Base-by-base conservation (phyloP, 2,329 filamentous ascomycete species). In the Hymenoscyphus occultus region DNA sequence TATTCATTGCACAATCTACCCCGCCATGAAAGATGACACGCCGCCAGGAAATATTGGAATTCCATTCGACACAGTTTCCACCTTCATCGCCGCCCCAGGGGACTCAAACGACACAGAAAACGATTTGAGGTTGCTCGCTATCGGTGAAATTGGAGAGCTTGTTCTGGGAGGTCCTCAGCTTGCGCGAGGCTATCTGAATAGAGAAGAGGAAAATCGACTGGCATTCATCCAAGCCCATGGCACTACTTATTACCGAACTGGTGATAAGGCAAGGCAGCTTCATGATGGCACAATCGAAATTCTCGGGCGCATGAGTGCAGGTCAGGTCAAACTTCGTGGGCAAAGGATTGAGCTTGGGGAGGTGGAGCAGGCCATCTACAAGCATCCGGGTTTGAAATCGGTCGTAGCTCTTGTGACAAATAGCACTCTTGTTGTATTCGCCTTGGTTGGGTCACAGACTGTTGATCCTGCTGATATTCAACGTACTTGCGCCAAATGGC, bases 271-370 rank as follows among this genome's bases (percentile, higher is more conserved):
- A 4, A 83, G 85, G 28, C 82, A 96, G 59, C 82, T 84, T 1
- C 70, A 81, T 0, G 82, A 90, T 66, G 91, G 92, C 0, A 85
- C 83, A 0, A 81, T 97, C n/a, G 90, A 96, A 75, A 96, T 91
- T 72, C 82, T 93, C 40, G 93, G 93, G 0, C 88, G 93, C 12
- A 88, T 97, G 13, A 84, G 85, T 1, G 86, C 86, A 60, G 92
- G 91, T 0, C 93, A 97, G 76, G 88, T 97, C 60, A 97, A 97
- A 77, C 81, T 97, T 7, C 85, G 92, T 62, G 93, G 93, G 1
- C 93, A 96, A 76, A 83, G 92, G 59, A 84, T 96, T 60, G 90
- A 95, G 73, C 84, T 95, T 4, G 90, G 90, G 0, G 92, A 93
- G 73, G 82, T 93, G 22, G 91, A 94, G 73, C 86, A 91, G 70